Base-by-base conservation (phyloP, 768 basidiomycete species). In the Podaxis sp. region DNA sequence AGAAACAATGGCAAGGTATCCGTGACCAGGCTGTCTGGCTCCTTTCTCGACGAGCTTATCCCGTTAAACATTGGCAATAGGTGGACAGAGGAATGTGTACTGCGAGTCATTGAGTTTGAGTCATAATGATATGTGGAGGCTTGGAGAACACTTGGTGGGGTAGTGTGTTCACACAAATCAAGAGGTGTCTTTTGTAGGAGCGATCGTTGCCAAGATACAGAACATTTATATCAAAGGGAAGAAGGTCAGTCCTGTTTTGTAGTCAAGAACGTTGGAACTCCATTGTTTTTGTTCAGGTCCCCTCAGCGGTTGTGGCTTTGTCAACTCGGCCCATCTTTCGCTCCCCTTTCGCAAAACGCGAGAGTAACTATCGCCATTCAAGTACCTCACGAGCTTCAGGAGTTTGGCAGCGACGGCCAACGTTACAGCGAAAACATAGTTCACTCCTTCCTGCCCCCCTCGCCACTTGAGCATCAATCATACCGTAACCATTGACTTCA, bases 401-500 rank as follows among this genome's bases (percentile, higher is more conserved):
- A 98, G 69, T 98, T 98, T 70, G 85, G 95, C 22, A 94, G 93
- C 38, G 96, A 98, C 64, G 97, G 97, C 25, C 94, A 97, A 73
- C 86, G 95, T 4, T 94, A 90, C 74, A 90, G 93, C 70, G 97
- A 98, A 73, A 98, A 98, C 76, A 91, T 96, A 19, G 91, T 96
- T 2, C 95, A 98, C 71, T 98, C 77, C 85, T 99, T 7, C 95
- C 96, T 25, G 25, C 25, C 25, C 25, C 25, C 25, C 2, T 25
- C 2, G 2, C 25, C 25, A 3, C 25, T 4, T 25, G 25, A 25
- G 3, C 25, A 93, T 96, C 33, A 96, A 94, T 57, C 97, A 99
- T 69, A 91, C 89, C 5, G 91, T 96, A 59, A 94, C 94, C 17
- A 91, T 99, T 66, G 93, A 98, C 58, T 85, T 98, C 53, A 92